A percentile compares a stretch with the other conserved stretches of the same genome.
Conservation (phyloP, 2,329 filamentous ascomycete genomes). For the Exserohilum turcica region DNA sequence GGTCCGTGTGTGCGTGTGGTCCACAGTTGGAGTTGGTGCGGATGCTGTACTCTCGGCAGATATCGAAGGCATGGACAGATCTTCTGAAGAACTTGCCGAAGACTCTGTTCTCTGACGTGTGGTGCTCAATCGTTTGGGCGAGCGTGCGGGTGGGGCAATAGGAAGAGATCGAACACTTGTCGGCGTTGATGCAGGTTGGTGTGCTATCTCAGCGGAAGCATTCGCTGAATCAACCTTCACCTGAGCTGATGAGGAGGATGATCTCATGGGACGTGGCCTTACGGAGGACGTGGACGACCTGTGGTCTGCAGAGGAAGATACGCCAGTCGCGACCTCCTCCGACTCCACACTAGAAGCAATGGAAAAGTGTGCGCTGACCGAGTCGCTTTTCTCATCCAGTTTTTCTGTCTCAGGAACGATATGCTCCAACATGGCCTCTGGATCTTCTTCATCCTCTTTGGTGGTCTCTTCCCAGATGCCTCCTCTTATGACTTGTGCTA, state of each 20-base stretch:
- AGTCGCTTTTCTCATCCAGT: constrained; percentile 27
- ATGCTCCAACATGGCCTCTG: constrained; percentile 18
- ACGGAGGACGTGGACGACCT: constrained; percentile 16
- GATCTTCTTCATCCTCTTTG: constrained; percentile 19
- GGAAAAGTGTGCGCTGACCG: constrained; percentile 28
- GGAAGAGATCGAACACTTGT: constrained; percentile 68
- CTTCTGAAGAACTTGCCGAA: constrained; percentile 23
- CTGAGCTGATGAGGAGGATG: constrained; percentile 67
- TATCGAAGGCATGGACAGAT: constrained; percentile 32
- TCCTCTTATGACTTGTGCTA: constrained; percentile 77
- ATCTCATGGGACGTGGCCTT: constrained; percentile 62
- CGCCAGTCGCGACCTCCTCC: constrained; percentile 23
- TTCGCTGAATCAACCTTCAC: constrained; percentile 70
- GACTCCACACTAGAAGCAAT: constrained; percentile 28
- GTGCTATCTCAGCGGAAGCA: constrained; percentile 59
- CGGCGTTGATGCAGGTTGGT: constrained; percentile 63
- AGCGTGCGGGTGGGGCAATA: constrained; percentile 58
- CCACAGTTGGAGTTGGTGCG: constrained; percentile 8
- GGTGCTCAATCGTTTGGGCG: constrained; percentile 50
- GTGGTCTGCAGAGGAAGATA: constrained; percentile 34
- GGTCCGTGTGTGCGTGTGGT: constrained; percentile 16
- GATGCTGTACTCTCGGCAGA: constrained; percentile 23
- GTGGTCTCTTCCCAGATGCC: constrained; percentile 70
- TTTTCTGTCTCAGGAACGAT: constrained; percentile 25
- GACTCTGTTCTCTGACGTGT: constrained; percentile 15